Evolutionary conservation across 352 stramenopile species (phyloP), one percentile per base, ranked within the genome.

Genomic region (Phytophthora syringae): DNA sequence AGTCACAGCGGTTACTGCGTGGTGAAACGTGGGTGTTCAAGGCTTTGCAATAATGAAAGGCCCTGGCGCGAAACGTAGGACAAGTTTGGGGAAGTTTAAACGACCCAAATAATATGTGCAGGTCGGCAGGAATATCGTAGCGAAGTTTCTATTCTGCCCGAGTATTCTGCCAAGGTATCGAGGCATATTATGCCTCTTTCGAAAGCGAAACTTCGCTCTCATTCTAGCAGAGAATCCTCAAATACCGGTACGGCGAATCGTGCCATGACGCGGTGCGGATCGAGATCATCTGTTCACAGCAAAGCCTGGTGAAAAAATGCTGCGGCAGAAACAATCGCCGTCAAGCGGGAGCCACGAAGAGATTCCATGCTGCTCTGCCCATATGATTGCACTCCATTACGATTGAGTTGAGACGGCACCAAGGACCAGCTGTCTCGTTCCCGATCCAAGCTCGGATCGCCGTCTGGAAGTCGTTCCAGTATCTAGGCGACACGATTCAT

Each of bases 271-370:
- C 28, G 30, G 28, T 55, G 39, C 22, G 61, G 37, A 24, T 70
- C 61, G 44, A 37, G 0, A 13, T 12, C 61, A 70, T 59, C 61
- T 70, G 53, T 22, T 25, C 3, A 13, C 25, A 21, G 28, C 53
- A 70, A 64, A 69, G 53, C 36, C 21, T 22, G 7, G 24, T 52
- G 36, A 56, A 69, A 58, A 63, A 48, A 52, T 60, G 49, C 30
- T 47, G 52, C 24, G 43, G 25, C 36, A 52, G 27, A 64, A 58
- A 48, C 52, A 57, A 21, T 43, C 44, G 37, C 39, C 52, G 11
- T 13, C 43, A 40, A 60, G 25, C 5, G 55, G 18, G 48, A 50
- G 21, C 58, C 58, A 60, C 20, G 50, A 37, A 51, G 48, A 24
- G 57, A 39, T 37, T 30, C 52, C 52, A 55, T 51, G n/a, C 18